Base-by-base conservation (phyloP, 768 basidiomycete species). In the Amanita pallidorosea region DNA sequence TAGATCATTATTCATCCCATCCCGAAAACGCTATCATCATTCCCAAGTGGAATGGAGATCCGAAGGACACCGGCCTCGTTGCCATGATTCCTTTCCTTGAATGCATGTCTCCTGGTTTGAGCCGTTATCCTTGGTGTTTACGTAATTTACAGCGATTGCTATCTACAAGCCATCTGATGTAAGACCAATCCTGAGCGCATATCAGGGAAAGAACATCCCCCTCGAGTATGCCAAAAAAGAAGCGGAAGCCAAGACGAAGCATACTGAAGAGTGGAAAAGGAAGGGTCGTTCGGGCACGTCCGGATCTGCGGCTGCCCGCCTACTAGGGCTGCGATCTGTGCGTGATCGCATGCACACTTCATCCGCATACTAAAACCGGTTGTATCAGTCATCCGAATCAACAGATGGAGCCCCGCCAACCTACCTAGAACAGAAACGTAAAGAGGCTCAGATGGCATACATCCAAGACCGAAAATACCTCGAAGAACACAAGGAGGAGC, bases 31-130 rank as follows among this genome's bases (percentile, higher is more conserved):
- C 90, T 0, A 75, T 97, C 51, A 68, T 90, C 44, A 59, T 98
- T 33, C 81, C 84, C 15, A 82, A 83, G 56, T 99, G 96, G 96
- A 79, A 79, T 1, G 95, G 94, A 2, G 79, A 84, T 47, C 69
- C 81, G 0, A 65, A 65, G 67, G 84, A 65, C 63, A 79, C 72
- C 55, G 90, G 88, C 0, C 79, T 98, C 36, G 65, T 97, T 17
- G 84, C 83, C n/a, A 77, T 97, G 75, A 93, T 99, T 56, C 95
- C 95, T 1, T 97, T 98, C 82, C 76, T 99, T 4, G 96, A 98
- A 71, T 92, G 92, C 76, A 60, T 7, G 72, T 64, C n/a, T 5
- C 74, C 59, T 49, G 25, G 33, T 23, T 46, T 18, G 31, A 45
- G 13, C 45, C 54, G 6, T 20, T 45, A 25, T 1, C 20, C 13